Base-by-base conservation (phyloP, 129 eudicot species). In the Centaurea solstitialis region DNA sequence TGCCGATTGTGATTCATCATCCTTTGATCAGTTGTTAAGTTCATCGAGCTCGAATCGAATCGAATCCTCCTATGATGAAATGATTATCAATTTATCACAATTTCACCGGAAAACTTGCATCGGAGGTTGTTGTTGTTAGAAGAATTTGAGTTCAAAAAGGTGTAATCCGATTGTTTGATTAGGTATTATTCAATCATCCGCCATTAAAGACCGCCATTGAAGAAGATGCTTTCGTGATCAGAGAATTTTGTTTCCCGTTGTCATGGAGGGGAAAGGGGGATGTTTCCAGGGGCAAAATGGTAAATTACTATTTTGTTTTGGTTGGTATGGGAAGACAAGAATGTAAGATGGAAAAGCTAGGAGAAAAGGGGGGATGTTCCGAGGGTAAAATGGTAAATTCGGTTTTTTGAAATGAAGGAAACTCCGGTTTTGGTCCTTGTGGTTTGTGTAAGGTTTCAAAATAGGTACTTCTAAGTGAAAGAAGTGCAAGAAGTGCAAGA, bases 91-190 rank as follows among this genome's bases (percentile, higher is more conserved):
- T n/a, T n/a, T n/a, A n/a, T n/a, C n/a, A n/a, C n/a, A n/a, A n/a
- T n/a, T n/a, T n/a, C 85, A 74, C 85, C 79, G 77, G 79, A 30
- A 50, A 17, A 83, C 39, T 50, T 78, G 2, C 83, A 72, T 17
- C 75, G 85, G 4, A 53, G 41, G 33, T 74, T 3, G 15, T 73
- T 72, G 22, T 91, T 87, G 74, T 90, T 89, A n/a, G n/a, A 4
- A 89, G 86, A 66, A 69, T 75, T 17, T 84, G 96, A 45, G 88
- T 53, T 53, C 26, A 90, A 28, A 12, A 92, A 82, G 28, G 90
- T 82, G 87, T 92, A 90, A 79, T 85, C 84, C 10, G 97, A 94
- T 76, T 96, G 88, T 61, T 61, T 82, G 85, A 1, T 80, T 81
- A 3, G 87, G 87, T 88, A 86, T 83, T 83, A 88, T 89, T 89